Percentiles rank a stretch among this genome's conserved stretches.
Evolutionary conservation across 495 filamentous ascomycete genomes (phyloP).

Genomic region (Acidomyces sp.): DNA sequence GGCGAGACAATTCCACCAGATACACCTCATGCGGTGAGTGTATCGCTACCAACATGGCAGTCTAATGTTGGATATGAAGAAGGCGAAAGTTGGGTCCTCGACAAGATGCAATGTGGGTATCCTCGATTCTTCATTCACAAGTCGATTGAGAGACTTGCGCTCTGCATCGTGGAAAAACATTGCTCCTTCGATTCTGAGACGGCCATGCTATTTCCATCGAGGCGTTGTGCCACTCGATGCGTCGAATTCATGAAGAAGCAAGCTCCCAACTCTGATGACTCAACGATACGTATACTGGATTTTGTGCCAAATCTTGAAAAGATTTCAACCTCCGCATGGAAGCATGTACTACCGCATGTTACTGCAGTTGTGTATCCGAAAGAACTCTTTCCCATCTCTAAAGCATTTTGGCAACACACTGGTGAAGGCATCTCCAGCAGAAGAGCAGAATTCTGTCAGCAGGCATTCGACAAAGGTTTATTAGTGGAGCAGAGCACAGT

Average conservation of each 20-base stretch:
- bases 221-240: constrained; percentile 53
- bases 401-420: constrained; percentile 90
- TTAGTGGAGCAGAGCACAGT: constrained; percentile 37
- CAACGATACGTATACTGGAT: constrained; percentile 50
- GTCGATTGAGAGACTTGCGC: constrained; percentile 60
- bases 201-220: constrained; percentile 71
- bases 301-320: constrained; percentile 41
- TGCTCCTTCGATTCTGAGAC: constrained; percentile 45
- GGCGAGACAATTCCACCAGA: constrained; percentile 22
- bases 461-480: constrained; percentile 55
- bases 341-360: constrained; percentile 32
- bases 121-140: constrained; percentile 82
- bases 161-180: constrained; percentile 49
- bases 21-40: constrained; percentile 57
- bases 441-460: constrained; percentile 75
- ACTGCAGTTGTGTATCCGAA: constrained; percentile 61
- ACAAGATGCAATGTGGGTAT: constrained; percentile 81
- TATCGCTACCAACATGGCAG: constrained; percentile 88
- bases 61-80: constrained; percentile 88
- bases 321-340: constrained; percentile 18
- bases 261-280: constrained; percentile 34
- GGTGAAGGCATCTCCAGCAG: constrained; percentile 92
- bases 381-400: constrained; percentile 53
- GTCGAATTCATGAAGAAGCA: constrained; percentile 53
- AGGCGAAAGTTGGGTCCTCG: constrained; percentile 71